phyloP scores from a whole-genome alignment of 164 flowering plant genomes.

The Cinnamomum chago region DNA sequence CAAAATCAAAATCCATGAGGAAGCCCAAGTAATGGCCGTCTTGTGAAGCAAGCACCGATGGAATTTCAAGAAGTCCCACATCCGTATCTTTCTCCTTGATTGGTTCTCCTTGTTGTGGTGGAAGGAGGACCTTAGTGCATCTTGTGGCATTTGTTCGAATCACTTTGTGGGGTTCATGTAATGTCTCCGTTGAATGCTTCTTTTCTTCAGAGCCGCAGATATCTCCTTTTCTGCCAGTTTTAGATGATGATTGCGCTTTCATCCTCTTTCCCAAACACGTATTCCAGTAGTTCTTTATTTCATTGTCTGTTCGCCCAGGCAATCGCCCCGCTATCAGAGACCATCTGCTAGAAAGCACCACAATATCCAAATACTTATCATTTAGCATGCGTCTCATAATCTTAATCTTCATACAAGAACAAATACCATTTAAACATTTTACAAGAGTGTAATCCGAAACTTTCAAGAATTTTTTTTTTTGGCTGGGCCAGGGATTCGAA shows the following conservation, averaged over 20 bases:
- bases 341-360: not conserved
- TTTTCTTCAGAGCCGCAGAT: not conserved
- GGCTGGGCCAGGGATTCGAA: too few species aligned
- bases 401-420: not conserved
- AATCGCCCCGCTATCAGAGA: constrained; percentile 7
- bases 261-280: not conserved
- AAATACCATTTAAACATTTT: too few species aligned
- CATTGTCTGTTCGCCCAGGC: constrained; percentile 14
- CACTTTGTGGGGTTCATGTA: not conserved
- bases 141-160: constrained; percentile 18
- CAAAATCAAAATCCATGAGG: not conserved
- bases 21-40: not conserved
- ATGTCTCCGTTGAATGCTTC: not conserved
- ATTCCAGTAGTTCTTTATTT: constrained; percentile 14
- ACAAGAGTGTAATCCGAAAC: too few species aligned
- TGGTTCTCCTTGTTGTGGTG: not conserved
- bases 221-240: not conserved
- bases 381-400: not conserved
- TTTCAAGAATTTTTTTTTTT: too few species aligned
- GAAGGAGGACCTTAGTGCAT: constrained; percentile 13
- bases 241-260: not conserved
- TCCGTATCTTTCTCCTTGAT: not conserved
- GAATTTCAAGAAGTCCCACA: not conserved
- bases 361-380: not conserved
- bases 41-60: not conserved